These are phyloP conservation scores for Aspergillus coremiiformis DNA, from an alignment of 495 filamentous ascomycete genomes.

Conservation along the genomic window DNA sequence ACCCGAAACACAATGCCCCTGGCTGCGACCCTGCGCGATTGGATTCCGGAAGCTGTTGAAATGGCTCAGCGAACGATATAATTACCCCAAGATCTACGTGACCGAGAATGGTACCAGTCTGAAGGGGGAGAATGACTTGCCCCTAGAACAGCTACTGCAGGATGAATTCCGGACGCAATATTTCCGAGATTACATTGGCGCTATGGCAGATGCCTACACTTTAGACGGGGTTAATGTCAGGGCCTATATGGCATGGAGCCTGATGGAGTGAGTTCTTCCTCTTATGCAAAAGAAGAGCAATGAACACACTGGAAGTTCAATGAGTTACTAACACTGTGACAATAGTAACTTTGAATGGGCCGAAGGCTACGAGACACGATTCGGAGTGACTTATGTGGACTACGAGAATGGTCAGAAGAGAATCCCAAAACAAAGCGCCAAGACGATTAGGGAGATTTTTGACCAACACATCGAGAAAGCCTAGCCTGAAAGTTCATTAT, in stretches of 20 bases:
- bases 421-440: slow-evolving; percentile 71
- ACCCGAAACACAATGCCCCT: slow-evolving; percentile 67
- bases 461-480: slow-evolving; percentile 33
- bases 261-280: slow-evolving; percentile 52
- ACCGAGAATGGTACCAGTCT: slow-evolving; percentile 77
- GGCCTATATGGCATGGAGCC: slow-evolving; percentile 73
- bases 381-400: slow-evolving; percentile 72
- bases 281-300: background rate
- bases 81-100: slow-evolving; percentile 66
- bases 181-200: slow-evolving; percentile 64
- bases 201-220: slow-evolving; percentile 58
- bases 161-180: slow-evolving; percentile 71
- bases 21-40: slow-evolving; percentile 61
- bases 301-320: background rate
- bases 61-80: slow-evolving; percentile 73
- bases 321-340: background rate
- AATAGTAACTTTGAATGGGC: slow-evolving; percentile 58
- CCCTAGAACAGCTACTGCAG: slow-evolving; percentile 58
- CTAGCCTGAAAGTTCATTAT: background rate
- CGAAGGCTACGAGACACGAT: slow-evolving; percentile 78
- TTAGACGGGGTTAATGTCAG: slow-evolving; percentile 64
- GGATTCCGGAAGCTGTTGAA: slow-evolving; percentile 71
- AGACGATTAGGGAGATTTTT: slow-evolving; percentile 57
- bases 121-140: slow-evolving; percentile 70
- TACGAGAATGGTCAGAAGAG: slow-evolving; percentile 68